Percentiles rank a stretch among this genome's conserved stretches.
phyloP scores from a whole-genome alignment of 352 stramenopile species.

The Globisporangium polare region DNA sequence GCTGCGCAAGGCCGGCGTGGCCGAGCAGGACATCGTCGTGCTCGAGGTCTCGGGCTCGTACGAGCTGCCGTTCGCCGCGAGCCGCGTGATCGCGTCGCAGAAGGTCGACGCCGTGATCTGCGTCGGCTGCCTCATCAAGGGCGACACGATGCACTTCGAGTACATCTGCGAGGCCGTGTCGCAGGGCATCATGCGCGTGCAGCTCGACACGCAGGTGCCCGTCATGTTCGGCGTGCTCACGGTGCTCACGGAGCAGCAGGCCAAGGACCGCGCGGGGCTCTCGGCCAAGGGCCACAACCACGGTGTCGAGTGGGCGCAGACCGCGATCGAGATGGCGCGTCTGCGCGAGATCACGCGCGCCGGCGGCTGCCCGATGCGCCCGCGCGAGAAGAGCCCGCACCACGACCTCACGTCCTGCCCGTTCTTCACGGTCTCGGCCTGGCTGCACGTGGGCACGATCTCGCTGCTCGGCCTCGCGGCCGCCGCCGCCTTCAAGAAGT shows the following conservation, averaged over 20 bases:
- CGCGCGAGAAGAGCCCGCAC: conserved; percentile 62
- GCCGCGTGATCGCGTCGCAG: conserved; percentile 83
- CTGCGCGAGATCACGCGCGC: conserved; percentile 70
- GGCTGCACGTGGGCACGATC: conserved; percentile 69
- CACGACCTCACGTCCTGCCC: conserved; percentile 68
- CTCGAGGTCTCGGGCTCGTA: conserved; percentile 93
- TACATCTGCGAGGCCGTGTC: conserved; percentile 98
- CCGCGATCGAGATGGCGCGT: conserved; percentile 95
- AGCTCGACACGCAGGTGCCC: conserved; percentile 86
- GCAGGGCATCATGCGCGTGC: conserved; percentile 96
- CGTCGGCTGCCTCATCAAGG: conserved; percentile 94
- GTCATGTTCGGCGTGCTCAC: conserved; percentile 94
- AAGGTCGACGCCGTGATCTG: conserved; percentile 97
- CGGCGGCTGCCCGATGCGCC: conserved; percentile 66
- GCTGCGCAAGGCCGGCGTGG: conserved; percentile 57
- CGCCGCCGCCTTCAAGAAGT: conserved; percentile 50
- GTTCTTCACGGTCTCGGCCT: conserved; percentile 76
- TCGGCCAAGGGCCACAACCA: conserved; percentile 91
- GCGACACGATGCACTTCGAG: conserved; percentile 99
- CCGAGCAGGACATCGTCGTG: conserved; percentile 63
- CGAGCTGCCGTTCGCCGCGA: conserved; percentile 95
- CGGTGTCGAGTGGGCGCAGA: conserved; percentile 95
- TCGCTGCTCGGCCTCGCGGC: conserved; percentile 47
- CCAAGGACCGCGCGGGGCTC: conserved; percentile 87
- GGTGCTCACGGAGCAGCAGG: conserved; percentile 95